Conservation (phyloP, 176 grass and related monocot species). For the Oryza australiensis region DNA sequence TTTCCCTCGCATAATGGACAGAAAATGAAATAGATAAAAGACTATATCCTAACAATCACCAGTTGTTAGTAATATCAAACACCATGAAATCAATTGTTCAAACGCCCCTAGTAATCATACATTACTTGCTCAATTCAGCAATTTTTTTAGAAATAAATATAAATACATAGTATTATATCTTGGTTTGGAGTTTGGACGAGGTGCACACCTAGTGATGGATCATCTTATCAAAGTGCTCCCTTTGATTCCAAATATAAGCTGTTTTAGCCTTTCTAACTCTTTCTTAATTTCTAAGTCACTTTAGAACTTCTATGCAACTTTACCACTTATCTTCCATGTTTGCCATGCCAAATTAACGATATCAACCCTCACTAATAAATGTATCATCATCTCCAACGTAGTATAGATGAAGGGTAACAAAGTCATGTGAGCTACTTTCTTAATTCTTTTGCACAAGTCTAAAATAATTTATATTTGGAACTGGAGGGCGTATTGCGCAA, state of each 20-base stretch:
- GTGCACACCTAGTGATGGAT: not conserved
- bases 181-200: slow-evolving; percentile 20
- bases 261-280: not conserved
- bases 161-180: not conserved
- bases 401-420: not conserved
- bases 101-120: not conserved
- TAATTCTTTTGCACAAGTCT: too few relatives aligned
- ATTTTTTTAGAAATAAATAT: not conserved
- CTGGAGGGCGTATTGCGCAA: not conserved
- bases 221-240: not conserved
- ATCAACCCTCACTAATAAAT: not conserved
- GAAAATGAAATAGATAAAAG: not conserved
- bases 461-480: not conserved
- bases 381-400: not conserved
- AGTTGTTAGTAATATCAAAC: not conserved
- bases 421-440: not conserved
- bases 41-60: not conserved
- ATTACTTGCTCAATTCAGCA: not conserved
- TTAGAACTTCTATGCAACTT: not conserved
- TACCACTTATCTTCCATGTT: not conserved
- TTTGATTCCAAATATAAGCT: not conserved
- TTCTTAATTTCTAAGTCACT: not conserved
- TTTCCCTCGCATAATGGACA: slow-evolving; percentile 13
- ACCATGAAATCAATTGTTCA: not conserved
- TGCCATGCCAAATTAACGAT: not conserved